phyloP scores from a whole-genome alignment of 345 rosid species.

The Eucalyptus curtisii region DNA sequence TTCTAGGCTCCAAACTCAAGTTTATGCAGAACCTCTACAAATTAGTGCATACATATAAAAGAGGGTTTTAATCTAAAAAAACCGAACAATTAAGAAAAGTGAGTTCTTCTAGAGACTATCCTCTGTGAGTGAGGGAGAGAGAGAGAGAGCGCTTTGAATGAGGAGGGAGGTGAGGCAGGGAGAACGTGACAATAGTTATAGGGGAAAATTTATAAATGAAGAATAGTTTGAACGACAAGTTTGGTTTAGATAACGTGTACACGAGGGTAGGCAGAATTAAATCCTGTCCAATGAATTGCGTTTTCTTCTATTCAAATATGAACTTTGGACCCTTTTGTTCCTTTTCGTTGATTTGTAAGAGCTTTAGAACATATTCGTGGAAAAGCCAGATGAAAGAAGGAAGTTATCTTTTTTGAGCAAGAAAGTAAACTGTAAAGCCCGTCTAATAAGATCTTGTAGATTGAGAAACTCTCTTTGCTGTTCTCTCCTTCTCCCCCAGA shows the following conservation, averaged over 20 bases:
- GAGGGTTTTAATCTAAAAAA: too few species aligned
- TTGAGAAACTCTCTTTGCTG: not conserved
- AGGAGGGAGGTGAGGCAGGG: fast-evolving
- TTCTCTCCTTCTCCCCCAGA: too few species aligned
- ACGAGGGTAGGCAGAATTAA: not conserved
- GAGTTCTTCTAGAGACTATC: not conserved
- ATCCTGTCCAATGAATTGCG: not conserved
- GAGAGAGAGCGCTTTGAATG: not conserved
- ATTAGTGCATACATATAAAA: too few species aligned
- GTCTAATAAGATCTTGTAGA: not conserved
- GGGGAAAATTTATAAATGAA: fast-evolving
- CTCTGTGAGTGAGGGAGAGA: too few species aligned
- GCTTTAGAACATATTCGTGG: not conserved
- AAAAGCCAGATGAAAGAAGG: not conserved
- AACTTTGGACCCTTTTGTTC: not conserved
- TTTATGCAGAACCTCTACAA: not conserved
- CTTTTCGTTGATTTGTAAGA: not conserved
- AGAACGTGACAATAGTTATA: not conserved
- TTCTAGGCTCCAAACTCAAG: not conserved
- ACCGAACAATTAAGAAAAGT: fast-evolving
- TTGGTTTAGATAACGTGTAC: fast-evolving
- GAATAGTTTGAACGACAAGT: not conserved
- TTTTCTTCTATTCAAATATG: not conserved
- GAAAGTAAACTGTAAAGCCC: not conserved
- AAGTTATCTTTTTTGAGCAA: fast-evolving